These are phyloP conservation scores for Phytophthora tubulina DNA, from an alignment of 352 stramenopile genomes.

Conservation along the genomic window DNA sequence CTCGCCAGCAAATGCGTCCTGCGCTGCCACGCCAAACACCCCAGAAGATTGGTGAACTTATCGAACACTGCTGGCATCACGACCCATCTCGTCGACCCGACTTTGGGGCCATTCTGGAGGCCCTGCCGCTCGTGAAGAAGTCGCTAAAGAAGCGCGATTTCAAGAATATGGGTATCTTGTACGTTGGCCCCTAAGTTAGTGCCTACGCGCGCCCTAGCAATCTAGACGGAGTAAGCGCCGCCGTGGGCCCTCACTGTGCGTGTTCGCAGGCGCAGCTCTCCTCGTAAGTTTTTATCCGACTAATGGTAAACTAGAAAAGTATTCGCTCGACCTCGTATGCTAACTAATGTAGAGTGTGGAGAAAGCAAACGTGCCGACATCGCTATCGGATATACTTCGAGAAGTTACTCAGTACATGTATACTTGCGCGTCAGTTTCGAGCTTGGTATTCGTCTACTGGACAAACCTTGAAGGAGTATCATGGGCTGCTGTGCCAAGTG, in stretches of 20 bases:
- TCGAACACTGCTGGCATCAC: conserved; percentile 89
- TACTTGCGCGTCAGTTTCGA: too few species aligned
- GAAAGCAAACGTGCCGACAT: too few species aligned
- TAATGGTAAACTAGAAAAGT: conserved; percentile 52
- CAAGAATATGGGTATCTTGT: conserved; percentile 84
- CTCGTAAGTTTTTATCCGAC: conserved; percentile 34
- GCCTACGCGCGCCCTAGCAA: conserved; percentile 3
- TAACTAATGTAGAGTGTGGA: too few species aligned
- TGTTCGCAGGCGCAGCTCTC: conserved; percentile 10
- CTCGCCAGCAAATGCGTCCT: conserved; percentile 85
- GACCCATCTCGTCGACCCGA: conserved; percentile 77
- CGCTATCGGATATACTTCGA: too few species aligned
- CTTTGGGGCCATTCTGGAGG: conserved; percentile 81
- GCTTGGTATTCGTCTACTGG: too few species aligned
- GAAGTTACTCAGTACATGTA: too few species aligned
- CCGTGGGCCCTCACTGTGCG: background rate
- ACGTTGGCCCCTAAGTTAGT: conserved; percentile 29
- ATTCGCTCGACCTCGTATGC: conserved; percentile 31
- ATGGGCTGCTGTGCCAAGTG: conserved; percentile 36
- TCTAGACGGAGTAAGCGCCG: conserved; percentile 27
- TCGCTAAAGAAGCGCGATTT: conserved; percentile 90
- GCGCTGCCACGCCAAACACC: conserved; percentile 86
- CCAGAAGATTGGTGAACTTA: conserved; percentile 82
- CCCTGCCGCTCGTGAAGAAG: conserved; percentile 78
- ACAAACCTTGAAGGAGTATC: too few species aligned